A percentile compares a stretch with the other conserved stretches of the same genome.
phyloP scores from a whole-genome alignment of 768 basidiomycete genomes.

The Serpula lacrymans region DNA sequence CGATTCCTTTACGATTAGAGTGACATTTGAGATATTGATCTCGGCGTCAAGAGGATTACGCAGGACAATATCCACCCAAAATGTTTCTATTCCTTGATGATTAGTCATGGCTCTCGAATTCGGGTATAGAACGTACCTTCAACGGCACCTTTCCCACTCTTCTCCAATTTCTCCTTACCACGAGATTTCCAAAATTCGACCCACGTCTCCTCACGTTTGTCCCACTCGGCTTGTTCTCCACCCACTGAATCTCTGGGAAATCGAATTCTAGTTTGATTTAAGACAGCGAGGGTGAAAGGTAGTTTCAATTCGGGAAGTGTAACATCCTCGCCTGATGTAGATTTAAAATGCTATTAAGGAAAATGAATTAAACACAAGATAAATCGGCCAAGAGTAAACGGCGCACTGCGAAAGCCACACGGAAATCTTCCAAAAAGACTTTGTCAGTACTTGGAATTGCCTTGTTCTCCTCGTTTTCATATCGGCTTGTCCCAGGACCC shows the following conservation, averaged over 20 bases:
- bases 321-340: conserved; percentile 47
- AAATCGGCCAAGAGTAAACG: not conserved
- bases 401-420: conserved; percentile 76
- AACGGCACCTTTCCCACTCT: conserved; percentile 56
- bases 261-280: conserved; percentile 53
- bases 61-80: conserved; percentile 72
- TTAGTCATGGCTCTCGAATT: conserved; percentile 1
- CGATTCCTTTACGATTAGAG: conserved; percentile 48
- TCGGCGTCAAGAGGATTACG: conserved; percentile 74
- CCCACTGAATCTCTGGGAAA: conserved; percentile 48
- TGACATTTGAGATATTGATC: conserved; percentile 62
- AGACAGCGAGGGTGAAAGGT: conserved; percentile 65
- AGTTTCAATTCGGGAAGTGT: conserved; percentile 48
- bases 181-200: conserved; percentile 49
- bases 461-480: conserved; percentile 22
- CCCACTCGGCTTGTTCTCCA: conserved; percentile 53
- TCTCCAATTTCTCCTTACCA: conserved; percentile 54
- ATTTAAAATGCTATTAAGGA: conserved; percentile 63
- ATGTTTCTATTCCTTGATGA: conserved; percentile 47
- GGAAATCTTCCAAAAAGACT: conserved; percentile 83
- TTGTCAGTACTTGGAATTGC: conserved; percentile 48
- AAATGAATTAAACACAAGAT: conserved; percentile 4
- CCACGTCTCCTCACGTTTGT: conserved; percentile 65
- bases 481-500: conserved; percentile 1
- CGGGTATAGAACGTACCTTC: conserved; percentile 42